Evolutionary conservation across 1,139 yeast genomes (phyloP), one percentile per base, ranked within the genome.

Genomic region (Arxiozyma telluris): DNA sequence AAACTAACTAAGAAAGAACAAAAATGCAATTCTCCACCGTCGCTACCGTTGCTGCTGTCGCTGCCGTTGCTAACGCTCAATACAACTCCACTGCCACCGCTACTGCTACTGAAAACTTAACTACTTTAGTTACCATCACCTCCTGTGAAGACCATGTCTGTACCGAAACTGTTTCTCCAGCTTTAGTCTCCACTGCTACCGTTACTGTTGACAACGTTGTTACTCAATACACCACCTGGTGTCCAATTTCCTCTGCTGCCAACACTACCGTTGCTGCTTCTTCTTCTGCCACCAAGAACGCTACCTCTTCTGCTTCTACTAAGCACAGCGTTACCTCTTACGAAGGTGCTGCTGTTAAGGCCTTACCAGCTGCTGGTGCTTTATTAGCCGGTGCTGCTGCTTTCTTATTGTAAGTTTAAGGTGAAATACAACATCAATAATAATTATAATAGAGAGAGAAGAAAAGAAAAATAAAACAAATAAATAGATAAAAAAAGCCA

Each of bases 91-190:
- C 75, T 60, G 47, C 39, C 41, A 64, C 73, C 54, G 69, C 69
- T 49, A 65, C 71, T 53, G 68, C 64, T 48, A 66, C 74, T 55
- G 60, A 67, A 46, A 59, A 62, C 49, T 51, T 64, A 52, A 74
- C 76, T 58, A 71, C 78, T 56, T 69, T 75, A 58, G 71, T 75
- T 56, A 78, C 83, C 65, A 71, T 78, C 70, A 78, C 82, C 57
- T 72, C 77, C 53, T 79, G 84, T 71, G 64, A 58, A 49, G 59
- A 59, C 43, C 62, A 66, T 60, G 61, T 59, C 50, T 69, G 72
- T 62, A 58, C 59, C 51, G 70, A 66, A 59, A 60, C 66, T 38
- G 68, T 63, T 48, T 64, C 71, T 54, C 62, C 67, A 60, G 71
- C 71, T 61, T 59, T 63, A 59, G 65, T 66, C 38, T 67, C 71